Percentiles rank a stretch among this genome's conserved stretches.
Conservation (phyloP, 2,329 filamentous ascomycete species). For the Apiospora koreana region DNA sequence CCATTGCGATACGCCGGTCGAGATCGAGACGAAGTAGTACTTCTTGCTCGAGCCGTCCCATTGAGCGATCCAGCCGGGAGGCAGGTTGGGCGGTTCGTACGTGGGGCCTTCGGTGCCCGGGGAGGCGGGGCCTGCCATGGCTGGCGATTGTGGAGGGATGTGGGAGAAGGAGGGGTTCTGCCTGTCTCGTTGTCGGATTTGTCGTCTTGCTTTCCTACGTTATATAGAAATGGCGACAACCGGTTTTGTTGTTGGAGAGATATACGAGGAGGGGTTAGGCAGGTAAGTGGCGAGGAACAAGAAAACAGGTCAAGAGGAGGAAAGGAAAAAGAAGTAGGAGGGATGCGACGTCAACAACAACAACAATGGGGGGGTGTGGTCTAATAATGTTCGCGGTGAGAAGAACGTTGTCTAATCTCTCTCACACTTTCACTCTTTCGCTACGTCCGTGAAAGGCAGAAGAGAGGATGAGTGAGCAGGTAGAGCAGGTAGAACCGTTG, state of each 20-base stretch:
- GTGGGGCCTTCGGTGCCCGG: slow-evolving; percentile 61
- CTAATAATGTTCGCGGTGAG: not conserved
- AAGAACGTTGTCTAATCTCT: slow-evolving; percentile 2
- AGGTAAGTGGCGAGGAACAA: not conserved
- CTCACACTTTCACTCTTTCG: not conserved
- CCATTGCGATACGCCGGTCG: slow-evolving; percentile 73
- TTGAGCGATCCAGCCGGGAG: slow-evolving; percentile 69
- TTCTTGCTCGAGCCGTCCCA: slow-evolving; percentile 66
- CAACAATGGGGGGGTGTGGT: not conserved
- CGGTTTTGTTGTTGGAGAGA: not conserved
- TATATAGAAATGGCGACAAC: not conserved
- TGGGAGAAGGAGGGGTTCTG: slow-evolving; percentile 10
- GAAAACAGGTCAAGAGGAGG: not conserved
- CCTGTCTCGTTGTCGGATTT: not conserved
- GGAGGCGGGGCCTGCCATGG: slow-evolving; percentile 49
- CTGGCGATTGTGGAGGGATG: not conserved
- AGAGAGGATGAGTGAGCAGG: slow-evolving; percentile 3
- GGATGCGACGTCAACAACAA: slow-evolving; percentile 1
- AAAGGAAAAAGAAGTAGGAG: not conserved
- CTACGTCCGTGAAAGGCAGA: not conserved
- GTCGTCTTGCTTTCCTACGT: not conserved
- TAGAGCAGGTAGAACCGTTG: not conserved
- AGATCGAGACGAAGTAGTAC: slow-evolving; percentile 73
- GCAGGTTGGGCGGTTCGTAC: slow-evolving; percentile 59
- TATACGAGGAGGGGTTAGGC: not conserved